Conservation (phyloP, 2,329 filamentous ascomycete species). For the Epichloe aotearoae region DNA sequence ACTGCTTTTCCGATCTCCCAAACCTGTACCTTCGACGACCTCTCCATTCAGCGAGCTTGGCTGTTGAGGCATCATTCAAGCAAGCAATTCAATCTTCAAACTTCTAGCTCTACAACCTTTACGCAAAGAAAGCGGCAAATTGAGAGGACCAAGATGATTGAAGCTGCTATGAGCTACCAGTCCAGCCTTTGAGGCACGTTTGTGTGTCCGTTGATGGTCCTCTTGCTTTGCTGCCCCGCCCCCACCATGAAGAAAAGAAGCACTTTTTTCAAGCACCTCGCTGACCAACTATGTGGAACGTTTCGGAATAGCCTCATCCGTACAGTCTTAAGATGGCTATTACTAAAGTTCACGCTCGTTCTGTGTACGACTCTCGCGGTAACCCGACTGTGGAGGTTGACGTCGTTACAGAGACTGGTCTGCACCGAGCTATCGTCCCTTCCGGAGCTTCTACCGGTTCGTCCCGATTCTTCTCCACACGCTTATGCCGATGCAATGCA, state of each 20-base stretch:
- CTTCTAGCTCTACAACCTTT: background rate
- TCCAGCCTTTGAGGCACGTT: background rate
- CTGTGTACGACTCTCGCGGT: conserved; percentile 94
- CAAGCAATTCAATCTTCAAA: background rate
- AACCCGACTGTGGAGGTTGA: conserved; percentile 99
- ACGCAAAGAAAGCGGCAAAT: background rate
- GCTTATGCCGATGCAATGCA: conserved; percentile 11
- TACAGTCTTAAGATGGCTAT: conserved; percentile 60
- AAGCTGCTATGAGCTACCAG: background rate
- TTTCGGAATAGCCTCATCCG: background rate
- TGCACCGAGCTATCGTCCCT: conserved; percentile 94
- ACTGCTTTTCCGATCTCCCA: background rate
- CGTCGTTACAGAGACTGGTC: conserved; percentile 87
- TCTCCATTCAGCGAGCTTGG: background rate
- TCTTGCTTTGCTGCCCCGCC: conserved; percentile 4
- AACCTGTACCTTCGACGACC: background rate
- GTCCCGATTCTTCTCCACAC: conserved; percentile 21
- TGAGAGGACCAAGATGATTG: background rate
- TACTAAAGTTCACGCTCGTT: conserved; percentile 81
- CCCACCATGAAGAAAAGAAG: conserved; percentile 1
- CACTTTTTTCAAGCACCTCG: background rate
- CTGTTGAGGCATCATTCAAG: conserved; percentile 1
- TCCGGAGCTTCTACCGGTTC: conserved; percentile 89
- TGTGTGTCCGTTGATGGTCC: background rate
- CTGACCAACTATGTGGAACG: background rate